Base-by-base conservation (phyloP, 2,329 filamentous ascomycete genomes). In the Fusarium pseudograminearum region DNA sequence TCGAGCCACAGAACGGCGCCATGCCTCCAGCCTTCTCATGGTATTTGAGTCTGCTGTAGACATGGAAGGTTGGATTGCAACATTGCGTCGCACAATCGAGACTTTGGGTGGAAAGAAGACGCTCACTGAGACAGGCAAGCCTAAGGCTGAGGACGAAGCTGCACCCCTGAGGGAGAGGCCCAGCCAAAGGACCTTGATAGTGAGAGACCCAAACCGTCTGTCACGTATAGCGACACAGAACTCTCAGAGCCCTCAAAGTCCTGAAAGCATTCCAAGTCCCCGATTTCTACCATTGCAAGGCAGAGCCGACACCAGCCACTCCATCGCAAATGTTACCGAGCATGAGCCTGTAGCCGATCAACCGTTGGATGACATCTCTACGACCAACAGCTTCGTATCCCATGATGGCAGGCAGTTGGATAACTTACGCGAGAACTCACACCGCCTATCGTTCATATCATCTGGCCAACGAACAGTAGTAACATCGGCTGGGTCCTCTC, bases 11-110 rank as follows among this genome's bases (percentile, higher is more conserved):
- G 87, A 90, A 57, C 87, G 85, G 74, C 85, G 85, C 65, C 82
- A 84, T 20, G 86, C 87, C 3, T 84, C 87, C 1, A 91, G 89
- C 66, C 86, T 94, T 57, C 80, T 96, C 26, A 84, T 96, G 76
- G 88, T 95, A 0, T 89, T 94, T 67, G 88, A 93, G 54, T 88
- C 82, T 64, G 89, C 90, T 4, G 88, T 91, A 67, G 89, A 92
- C 45, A 92, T 95, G 91, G 90, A 93, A 63, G 81, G 83, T 44
- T 96, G 93, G 93, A 88, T 95, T 76, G 84, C 85, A 2, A 83
- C 85, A 0, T 81, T 95, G 31, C 86, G 92, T 40, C 85, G 85
- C 57, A 89, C 92, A 74, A 94, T 95, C 53, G 89, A 93, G 71
- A 82, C 83, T 8, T 79, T 92, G 10, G 91, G 91, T 30, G 91